A percentile compares a stretch with the other conserved stretches of the same genome.
phyloP scores from a whole-genome alignment of 345 rosid genomes.

The Boechera divaricarpa region DNA sequence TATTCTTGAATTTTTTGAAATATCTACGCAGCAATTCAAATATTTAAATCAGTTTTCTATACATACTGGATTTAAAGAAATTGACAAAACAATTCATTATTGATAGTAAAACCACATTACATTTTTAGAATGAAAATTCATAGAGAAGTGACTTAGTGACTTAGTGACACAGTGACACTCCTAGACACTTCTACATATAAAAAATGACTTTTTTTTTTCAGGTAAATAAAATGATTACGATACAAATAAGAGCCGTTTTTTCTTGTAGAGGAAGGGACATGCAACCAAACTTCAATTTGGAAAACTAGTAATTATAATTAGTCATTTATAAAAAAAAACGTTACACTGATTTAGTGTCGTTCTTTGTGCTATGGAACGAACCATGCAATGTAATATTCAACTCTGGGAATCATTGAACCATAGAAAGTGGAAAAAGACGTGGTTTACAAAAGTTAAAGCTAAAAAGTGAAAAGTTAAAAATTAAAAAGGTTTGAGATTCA shows the following conservation, averaged over 20 bases:
- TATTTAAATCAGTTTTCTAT: background rate
- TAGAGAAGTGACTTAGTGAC: constrained; percentile 4
- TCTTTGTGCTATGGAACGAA: background rate
- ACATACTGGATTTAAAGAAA: background rate
- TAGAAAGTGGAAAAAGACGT: constrained; percentile 39
- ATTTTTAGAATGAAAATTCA: background rate
- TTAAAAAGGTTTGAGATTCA: constrained; percentile 40
- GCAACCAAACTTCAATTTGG: constrained; percentile 10
- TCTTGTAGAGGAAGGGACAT: constrained; percentile 9
- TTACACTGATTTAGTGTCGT: background rate
- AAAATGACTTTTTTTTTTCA: too few species aligned
- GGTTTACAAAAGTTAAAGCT: constrained; percentile 28
- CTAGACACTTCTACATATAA: too few species aligned
- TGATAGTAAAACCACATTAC: constrained; percentile 3
- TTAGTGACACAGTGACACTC: too few species aligned
- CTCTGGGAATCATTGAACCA: constrained; percentile 33
- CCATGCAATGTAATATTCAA: constrained; percentile 34
- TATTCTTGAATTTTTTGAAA: background rate
- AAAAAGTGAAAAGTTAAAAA: constrained; percentile 8
- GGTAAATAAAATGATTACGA: constrained; percentile 10
- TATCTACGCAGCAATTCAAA: background rate
- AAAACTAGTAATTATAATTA: background rate
- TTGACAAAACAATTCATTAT: background rate
- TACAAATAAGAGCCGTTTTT: constrained; percentile 28
- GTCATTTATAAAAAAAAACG: background rate